These are phyloP conservation scores for Tylopilus balloui DNA, from an alignment of 768 basidiomycete genomes.

Conservation along the genomic window DNA sequence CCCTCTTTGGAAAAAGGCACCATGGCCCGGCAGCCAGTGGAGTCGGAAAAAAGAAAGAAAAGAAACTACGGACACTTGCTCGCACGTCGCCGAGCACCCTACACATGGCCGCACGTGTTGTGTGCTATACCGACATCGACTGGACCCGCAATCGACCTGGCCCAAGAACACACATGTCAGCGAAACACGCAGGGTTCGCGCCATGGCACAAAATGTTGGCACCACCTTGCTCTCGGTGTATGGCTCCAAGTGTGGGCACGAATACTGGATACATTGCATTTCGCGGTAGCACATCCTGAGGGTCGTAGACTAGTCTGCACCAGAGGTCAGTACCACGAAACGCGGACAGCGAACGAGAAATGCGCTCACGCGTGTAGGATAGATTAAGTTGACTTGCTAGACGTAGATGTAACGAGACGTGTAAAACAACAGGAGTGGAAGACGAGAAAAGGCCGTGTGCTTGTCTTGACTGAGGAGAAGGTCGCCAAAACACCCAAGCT, in stretches of 20 bases:
- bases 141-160: slow-evolving; percentile 42
- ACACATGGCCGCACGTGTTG: slow-evolving; percentile 33
- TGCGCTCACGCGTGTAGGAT: slow-evolving; percentile 18
- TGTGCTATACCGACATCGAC: slow-evolving; percentile 42
- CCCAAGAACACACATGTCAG: neutral
- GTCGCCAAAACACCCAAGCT: neutral
- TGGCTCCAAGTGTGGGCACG: slow-evolving; percentile 37
- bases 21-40: neutral
- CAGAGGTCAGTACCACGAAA: slow-evolving; percentile 12
- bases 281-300: slow-evolving; percentile 43
- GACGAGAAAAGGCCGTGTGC: neutral
- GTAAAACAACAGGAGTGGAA: too few relatives aligned
- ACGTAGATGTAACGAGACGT: neutral
- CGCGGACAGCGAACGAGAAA: neutral
- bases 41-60: too few relatives aligned
- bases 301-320: slow-evolving; percentile 6
- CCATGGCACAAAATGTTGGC: neutral
- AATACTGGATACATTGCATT: slow-evolving; percentile 33
- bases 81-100: slow-evolving; percentile 37
- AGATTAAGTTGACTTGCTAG: slow-evolving; percentile 20
- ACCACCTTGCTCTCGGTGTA: slow-evolving; percentile 29
- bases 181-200: neutral
- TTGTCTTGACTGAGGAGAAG: neutral
- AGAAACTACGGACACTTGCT: slow-evolving; percentile 36
- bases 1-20: neutral